A percentile compares a stretch with the other conserved stretches of the same genome.
phyloP scores from a whole-genome alignment of 2,329 filamentous ascomycete genomes.

The Anthostomella pinea region DNA sequence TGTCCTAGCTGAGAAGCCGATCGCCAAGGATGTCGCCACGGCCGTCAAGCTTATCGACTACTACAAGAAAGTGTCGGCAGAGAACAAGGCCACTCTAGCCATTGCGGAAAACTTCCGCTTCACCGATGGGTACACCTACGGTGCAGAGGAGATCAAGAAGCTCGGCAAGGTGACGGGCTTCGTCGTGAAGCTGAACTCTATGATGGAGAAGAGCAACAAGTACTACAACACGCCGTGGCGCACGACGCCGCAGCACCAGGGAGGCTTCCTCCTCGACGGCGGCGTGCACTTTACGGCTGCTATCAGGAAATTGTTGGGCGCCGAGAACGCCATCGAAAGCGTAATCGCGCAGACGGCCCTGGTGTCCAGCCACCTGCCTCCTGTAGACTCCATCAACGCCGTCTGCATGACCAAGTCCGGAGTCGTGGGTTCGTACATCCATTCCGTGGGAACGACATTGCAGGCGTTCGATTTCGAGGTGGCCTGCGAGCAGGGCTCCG shows the following conservation, averaged over 20 bases:
- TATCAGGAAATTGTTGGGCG: slow-evolving; percentile 55
- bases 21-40: slow-evolving; percentile 55
- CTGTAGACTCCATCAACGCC: slow-evolving; percentile 65
- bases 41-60: slow-evolving; percentile 40
- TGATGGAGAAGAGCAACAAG: slow-evolving; percentile 38
- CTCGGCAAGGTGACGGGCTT: slow-evolving; percentile 57
- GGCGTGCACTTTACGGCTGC: slow-evolving; percentile 71
- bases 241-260: slow-evolving; percentile 67
- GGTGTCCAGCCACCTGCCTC: slow-evolving; percentile 55
- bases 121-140: slow-evolving; percentile 52
- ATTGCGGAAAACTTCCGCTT: slow-evolving; percentile 76
- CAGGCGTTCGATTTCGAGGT: slow-evolving; percentile 53
- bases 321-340: slow-evolving; percentile 41
- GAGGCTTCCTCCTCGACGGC: slow-evolving; percentile 73
- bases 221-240: slow-evolving; percentile 60
- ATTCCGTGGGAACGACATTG: slow-evolving; percentile 56
- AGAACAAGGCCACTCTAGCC: slow-evolving; percentile 45
- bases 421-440: slow-evolving; percentile 52
- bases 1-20: slow-evolving; percentile 67
- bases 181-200: slow-evolving; percentile 35
- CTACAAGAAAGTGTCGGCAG: slow-evolving; percentile 29
- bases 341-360: slow-evolving; percentile 55
- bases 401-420: slow-evolving; percentile 53
- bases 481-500: slow-evolving; percentile 55
- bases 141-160: slow-evolving; percentile 44